These are phyloP conservation scores for Serendipita sp. DNA, from an alignment of 768 basidiomycete species.

Conservation along the genomic window DNA sequence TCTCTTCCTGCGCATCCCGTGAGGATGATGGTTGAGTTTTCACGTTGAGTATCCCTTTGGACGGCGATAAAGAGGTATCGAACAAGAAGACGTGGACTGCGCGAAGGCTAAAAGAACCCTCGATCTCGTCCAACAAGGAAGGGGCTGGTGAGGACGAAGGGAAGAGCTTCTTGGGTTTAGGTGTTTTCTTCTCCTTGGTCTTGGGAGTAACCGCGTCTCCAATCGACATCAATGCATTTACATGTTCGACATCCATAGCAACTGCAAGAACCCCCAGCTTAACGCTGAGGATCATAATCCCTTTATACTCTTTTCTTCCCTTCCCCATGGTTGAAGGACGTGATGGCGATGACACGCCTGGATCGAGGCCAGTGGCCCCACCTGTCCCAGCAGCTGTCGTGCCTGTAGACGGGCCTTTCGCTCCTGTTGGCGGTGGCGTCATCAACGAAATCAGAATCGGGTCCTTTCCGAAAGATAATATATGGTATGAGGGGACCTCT, in stretches of 20 bases:
- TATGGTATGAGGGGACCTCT: not conserved
- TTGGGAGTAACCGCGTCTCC: not conserved
- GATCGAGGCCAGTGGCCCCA: not conserved
- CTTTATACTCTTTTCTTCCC: not conserved
- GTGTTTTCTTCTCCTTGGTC: no score
- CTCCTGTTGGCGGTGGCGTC: slow-evolving; percentile 25
- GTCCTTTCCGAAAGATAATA: slow-evolving; percentile 48
- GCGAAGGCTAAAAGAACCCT: slow-evolving; percentile 12
- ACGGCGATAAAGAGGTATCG: no score
- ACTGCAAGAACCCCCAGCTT: slow-evolving; percentile 38
- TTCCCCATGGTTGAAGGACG: not conserved
- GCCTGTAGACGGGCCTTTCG: no score
- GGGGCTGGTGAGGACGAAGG: slow-evolving; percentile 20
- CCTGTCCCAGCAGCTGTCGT: no score
- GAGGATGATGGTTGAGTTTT: no score
- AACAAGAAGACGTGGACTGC: slow-evolving; percentile 14
- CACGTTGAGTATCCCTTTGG: no score
- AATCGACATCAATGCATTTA: slow-evolving; percentile 32
- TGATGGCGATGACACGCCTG: not conserved
- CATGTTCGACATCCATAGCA: slow-evolving; percentile 40
- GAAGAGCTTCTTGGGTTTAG: no score
- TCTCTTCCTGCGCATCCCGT: no score
- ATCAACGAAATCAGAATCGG: slow-evolving; percentile 44
- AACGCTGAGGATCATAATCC: slow-evolving; percentile 25
- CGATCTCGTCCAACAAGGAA: slow-evolving; percentile 15